A percentile compares a stretch with the other conserved stretches of the same genome.
phyloP scores from a whole-genome alignment of 805 yeast species.

The Ogataea pilisensis region DNA sequence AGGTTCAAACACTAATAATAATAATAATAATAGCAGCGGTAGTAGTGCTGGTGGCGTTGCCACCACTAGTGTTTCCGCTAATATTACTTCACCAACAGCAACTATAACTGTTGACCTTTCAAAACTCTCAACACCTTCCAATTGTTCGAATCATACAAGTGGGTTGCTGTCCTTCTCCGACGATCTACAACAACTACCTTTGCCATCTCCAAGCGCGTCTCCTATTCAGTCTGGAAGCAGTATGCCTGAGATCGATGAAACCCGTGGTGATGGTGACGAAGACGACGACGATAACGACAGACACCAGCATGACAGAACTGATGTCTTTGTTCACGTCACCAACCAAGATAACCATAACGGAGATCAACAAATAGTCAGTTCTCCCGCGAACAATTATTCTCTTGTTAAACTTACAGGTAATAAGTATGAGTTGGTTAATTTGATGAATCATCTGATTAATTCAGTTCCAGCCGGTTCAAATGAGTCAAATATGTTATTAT shows the following conservation, averaged over 20 bases:
- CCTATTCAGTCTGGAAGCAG: slow-evolving; percentile 38
- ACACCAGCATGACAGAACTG: slow-evolving; percentile 2
- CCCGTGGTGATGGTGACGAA: background rate
- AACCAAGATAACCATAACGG: background rate
- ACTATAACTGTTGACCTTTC: slow-evolving; percentile 12
- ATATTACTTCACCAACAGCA: slow-evolving; percentile 16
- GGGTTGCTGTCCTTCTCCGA: slow-evolving; percentile 9
- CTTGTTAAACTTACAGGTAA: too few relatives aligned
- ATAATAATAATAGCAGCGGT: background rate
- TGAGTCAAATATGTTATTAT: slow-evolving; percentile 43
- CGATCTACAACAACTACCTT: slow-evolving; percentile 44
- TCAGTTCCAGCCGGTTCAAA: slow-evolving; percentile 43
- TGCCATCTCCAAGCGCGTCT: slow-evolving; percentile 68
- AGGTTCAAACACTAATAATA: slow-evolving; percentile 4
- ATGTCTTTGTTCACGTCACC: background rate
- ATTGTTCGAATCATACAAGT: slow-evolving; percentile 5
- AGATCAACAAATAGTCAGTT: background rate
- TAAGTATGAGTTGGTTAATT: slow-evolving; percentile 34
- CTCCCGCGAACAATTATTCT: too few relatives aligned
- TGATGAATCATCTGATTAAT: slow-evolving; percentile 32
- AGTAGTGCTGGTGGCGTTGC: background rate
- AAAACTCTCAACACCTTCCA: slow-evolving; percentile 12
- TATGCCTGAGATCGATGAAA: slow-evolving; percentile 16
- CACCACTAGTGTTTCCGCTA: background rate
- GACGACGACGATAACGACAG: slow-evolving; percentile 19